Base-by-base conservation (phyloP, 129 eudicot species). In the Oenanthe sinensis region DNA sequence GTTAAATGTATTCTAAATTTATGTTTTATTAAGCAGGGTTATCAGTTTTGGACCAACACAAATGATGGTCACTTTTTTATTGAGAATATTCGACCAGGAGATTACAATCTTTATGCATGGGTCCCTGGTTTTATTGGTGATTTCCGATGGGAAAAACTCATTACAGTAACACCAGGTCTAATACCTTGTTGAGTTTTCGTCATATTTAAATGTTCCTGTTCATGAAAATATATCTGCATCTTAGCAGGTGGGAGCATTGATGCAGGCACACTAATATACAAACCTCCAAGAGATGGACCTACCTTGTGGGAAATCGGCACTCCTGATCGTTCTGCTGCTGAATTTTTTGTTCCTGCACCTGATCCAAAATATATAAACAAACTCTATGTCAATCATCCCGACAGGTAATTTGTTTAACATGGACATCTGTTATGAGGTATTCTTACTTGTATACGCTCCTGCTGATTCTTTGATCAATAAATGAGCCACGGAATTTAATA, bases 251-350 rank as follows among this genome's bases (percentile, higher is more conserved):
- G 82, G 74, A n/a, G 72, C 68, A 78, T 84, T 0, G 87, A 91
- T 45, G 67, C 81, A 81, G 97, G 90, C 13, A 84, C 87, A 76
- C 85, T 95, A 45, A 82, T 85, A 2, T 95, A 85, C 68, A 84
- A 83, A 82, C 91, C 96, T 62, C 97, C 97, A 50, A 87, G 96
- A 79, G 87, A 88, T 52, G 99, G 99, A 30, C 94, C 91, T 0
- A 95, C 96, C 2, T 36, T 95, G 74, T 95, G 99, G 99, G 97
- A 91, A 79, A 95, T 95, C 4, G 99, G 99, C 28, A 54, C 79
- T 13, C 97, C 99, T 2, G 92, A 92, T 77, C 97, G 99, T 44
- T 78, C 90, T 24, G 99, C 97, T 40, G 94, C 92, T 37, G 99
- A 95, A 60, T 95, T 88, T 80, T 91, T 76, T 79, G 72, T 92